phyloP scores from a whole-genome alignment of 352 stramenopile genomes.

The Phytophthora cactorum region DNA sequence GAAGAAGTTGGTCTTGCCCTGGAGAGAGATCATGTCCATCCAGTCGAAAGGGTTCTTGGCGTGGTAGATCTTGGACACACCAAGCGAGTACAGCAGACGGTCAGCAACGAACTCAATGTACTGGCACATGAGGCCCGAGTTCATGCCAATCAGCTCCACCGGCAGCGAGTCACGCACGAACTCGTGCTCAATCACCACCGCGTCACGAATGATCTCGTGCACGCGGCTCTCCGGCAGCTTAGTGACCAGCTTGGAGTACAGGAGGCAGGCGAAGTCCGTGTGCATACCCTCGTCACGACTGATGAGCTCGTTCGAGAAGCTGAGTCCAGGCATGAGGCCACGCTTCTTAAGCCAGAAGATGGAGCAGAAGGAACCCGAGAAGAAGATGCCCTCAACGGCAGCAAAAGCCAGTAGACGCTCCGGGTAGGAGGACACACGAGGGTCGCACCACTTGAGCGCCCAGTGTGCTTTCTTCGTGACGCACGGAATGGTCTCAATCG shows the following conservation, averaged over 20 bases:
- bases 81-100: conserved; percentile 93
- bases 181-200: conserved; percentile 98
- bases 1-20: conserved; percentile 99
- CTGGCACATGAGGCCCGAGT: conserved; percentile 96
- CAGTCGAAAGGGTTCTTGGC: conserved; percentile 98
- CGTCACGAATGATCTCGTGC: conserved; percentile 95
- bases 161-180: conserved; percentile 97
- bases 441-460: conserved; percentile 97
- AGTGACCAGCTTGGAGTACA: conserved; percentile 98
- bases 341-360: conserved; percentile 99
- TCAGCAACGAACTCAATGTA: conserved; percentile 99
- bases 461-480: conserved; percentile 98
- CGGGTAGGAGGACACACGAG: conserved; percentile 92
- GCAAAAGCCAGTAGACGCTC: conserved; percentile 98
- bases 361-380: conserved; percentile 98
- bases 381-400: conserved; percentile 99
- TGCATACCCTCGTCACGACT: conserved; percentile 98
- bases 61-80: conserved; percentile 94
- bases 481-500: conserved; percentile 98
- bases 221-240: conserved; percentile 94
- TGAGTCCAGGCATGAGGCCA: conserved; percentile 98
- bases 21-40: conserved; percentile 99
- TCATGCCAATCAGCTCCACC: conserved; percentile 99
- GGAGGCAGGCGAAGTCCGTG: conserved; percentile 98
- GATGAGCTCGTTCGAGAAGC: conserved; percentile 99